Conservation (phyloP, 257 asterid genomes). For the Solanum sitiens region DNA sequence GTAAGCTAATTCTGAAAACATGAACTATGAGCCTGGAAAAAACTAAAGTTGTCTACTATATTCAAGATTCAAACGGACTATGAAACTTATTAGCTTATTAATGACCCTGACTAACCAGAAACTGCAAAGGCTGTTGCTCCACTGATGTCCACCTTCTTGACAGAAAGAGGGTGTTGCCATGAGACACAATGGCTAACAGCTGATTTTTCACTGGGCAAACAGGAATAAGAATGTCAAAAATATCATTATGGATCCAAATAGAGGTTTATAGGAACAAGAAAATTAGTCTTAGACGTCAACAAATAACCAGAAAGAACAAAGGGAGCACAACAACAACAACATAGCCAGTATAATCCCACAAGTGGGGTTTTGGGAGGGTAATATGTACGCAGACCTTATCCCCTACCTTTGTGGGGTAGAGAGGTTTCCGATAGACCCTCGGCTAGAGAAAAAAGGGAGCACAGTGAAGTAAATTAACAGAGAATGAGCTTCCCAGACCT, state of each 20-base stretch:
- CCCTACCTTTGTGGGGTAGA: neutral
- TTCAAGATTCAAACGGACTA: neutral
- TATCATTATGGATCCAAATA: neutral
- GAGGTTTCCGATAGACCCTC: neutral
- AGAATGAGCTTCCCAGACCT: neutral
- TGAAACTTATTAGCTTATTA: neutral
- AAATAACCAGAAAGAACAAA: neutral
- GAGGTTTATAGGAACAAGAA: neutral
- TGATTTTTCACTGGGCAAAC: constrained; percentile 58
- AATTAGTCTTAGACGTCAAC: neutral
- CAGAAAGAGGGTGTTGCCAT: constrained; percentile 48
- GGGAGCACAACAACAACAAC: neutral
- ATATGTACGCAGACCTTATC: neutral
- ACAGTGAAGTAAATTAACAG: neutral
- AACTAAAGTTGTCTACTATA: neutral
- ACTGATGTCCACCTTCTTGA: constrained; percentile 52
- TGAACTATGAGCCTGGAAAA: neutral
- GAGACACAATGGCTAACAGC: constrained; percentile 84
- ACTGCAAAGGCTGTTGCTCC: constrained; percentile 80
- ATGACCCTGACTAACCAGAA: constrained; percentile 48
- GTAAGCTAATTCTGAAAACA: neutral
- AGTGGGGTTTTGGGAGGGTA: neutral
- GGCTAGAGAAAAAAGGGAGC: neutral
- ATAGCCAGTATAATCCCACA: neutral
- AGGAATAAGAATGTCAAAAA: neutral